These are phyloP conservation scores for Fusarium sp. DNA, from an alignment of 2,329 filamentous ascomycete species.

Conservation along the genomic window DNA sequence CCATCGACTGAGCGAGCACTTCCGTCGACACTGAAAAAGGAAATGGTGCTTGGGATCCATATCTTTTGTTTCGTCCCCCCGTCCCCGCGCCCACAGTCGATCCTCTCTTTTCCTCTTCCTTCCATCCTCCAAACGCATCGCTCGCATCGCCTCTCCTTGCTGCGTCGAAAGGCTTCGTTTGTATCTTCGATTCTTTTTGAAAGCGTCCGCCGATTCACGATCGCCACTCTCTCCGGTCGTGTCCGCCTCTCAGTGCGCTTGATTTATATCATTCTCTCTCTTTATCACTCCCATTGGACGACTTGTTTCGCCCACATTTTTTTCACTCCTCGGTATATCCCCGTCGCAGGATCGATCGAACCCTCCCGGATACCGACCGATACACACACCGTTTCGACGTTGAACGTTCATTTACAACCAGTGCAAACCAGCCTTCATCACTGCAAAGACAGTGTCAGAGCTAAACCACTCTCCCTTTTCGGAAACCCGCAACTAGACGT, in stretches of 20 bases:
- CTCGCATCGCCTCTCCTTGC: slow-evolving; percentile 39
- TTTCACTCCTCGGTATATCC: slow-evolving; percentile 33
- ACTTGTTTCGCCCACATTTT: slow-evolving; percentile 14
- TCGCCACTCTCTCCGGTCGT: slow-evolving; percentile 38
- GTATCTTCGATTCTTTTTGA: slow-evolving; percentile 42
- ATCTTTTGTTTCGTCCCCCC: slow-evolving; percentile 47
- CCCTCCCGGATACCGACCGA: slow-evolving; percentile 37
- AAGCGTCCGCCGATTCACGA: slow-evolving; percentile 35
- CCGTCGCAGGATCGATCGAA: slow-evolving; percentile 47
- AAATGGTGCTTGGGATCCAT: slow-evolving; percentile 28
- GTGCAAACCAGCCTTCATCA: slow-evolving; percentile 18
- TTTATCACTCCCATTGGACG: slow-evolving; percentile 25
- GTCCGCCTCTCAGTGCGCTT: slow-evolving; percentile 32
- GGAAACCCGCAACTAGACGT: slow-evolving; percentile 29
- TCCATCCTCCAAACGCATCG: slow-evolving; percentile 24
- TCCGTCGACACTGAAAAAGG: slow-evolving; percentile 2
- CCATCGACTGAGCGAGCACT: background rate
- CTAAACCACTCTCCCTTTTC: slow-evolving; percentile 35
- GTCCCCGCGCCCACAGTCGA: slow-evolving; percentile 24
- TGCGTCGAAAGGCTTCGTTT: slow-evolving; percentile 37
- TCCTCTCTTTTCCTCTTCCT: slow-evolving; percentile 22
- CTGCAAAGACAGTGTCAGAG: slow-evolving; percentile 26
- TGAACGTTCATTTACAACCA: slow-evolving; percentile 44
- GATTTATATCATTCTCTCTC: slow-evolving; percentile 20
- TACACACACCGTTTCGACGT: slow-evolving; percentile 44